A percentile compares a stretch with the other conserved stretches of the same genome.
phyloP scores from a whole-genome alignment of 75 land plant genomes.

The Cunninghamia lanceolata region DNA sequence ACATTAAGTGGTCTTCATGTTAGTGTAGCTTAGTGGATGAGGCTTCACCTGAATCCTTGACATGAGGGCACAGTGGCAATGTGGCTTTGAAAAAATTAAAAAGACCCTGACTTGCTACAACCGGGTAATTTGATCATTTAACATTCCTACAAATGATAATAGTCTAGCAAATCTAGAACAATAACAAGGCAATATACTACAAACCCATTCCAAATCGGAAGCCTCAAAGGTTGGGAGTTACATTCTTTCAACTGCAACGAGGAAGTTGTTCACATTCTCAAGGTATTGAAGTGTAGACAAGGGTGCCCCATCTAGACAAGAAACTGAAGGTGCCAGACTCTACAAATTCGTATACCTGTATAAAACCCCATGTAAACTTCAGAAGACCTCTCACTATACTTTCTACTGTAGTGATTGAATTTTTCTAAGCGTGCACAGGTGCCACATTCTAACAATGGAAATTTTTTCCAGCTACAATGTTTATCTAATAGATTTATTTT shows the following conservation, averaged over 20 bases:
- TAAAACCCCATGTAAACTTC: too few relatives aligned
- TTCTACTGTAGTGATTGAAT: too few relatives aligned
- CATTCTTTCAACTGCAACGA: slow-evolving; percentile 69
- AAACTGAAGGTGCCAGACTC: slow-evolving; percentile 41
- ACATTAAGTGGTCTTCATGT: too few relatives aligned
- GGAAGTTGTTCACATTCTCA: slow-evolving; percentile 86
- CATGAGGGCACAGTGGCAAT: too few relatives aligned
- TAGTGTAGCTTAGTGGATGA: too few relatives aligned
- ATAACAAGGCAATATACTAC: neutral
- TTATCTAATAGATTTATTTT: too few relatives aligned
- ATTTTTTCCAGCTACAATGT: too few relatives aligned
- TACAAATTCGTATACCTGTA: too few relatives aligned
- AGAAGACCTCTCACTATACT: too few relatives aligned
- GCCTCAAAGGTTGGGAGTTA: slow-evolving; percentile 75
- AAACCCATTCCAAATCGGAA: slow-evolving; percentile 77
- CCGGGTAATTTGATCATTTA: neutral
- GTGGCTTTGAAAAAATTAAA: neutral
- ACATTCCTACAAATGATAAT: neutral
- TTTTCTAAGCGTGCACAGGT: too few relatives aligned
- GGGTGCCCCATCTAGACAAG: slow-evolving; percentile 57
- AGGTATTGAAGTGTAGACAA: slow-evolving; percentile 80
- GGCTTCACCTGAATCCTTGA: too few relatives aligned
- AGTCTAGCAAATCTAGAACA: neutral
- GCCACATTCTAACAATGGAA: too few relatives aligned
- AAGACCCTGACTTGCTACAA: neutral